Percentiles rank a stretch among this genome's conserved stretches.
Conservation (phyloP, 2,329 filamentous ascomycete genomes). For the Ceratocystis destructans region DNA sequence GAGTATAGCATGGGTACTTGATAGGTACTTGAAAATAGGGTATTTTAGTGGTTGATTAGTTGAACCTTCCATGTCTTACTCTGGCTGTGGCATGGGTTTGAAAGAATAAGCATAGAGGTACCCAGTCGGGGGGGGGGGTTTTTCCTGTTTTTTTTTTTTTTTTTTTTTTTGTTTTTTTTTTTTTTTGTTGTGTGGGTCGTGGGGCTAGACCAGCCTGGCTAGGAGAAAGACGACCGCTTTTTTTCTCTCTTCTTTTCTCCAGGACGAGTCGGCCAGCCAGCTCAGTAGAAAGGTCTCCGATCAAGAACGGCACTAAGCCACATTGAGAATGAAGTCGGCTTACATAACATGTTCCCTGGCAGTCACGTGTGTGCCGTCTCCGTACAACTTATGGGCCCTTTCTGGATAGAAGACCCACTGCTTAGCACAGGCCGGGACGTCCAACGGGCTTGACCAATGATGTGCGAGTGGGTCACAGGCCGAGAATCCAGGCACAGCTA, state of each 20-base stretch:
- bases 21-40: not conserved
- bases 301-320: not conserved
- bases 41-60: not conserved
- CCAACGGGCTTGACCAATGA: not conserved
- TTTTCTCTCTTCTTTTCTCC: not conserved
- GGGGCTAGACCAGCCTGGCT: not conserved
- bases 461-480: not conserved
- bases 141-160: too few relatives aligned
- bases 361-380: constrained; percentile 1
- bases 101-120: not conserved
- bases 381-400: not conserved
- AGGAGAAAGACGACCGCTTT: not conserved
- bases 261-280: not conserved
- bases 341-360: not conserved
- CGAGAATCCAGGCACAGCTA: not conserved
- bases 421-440: not conserved
- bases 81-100: not conserved
- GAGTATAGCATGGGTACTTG: not conserved
- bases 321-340: not conserved
- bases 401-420: not conserved
- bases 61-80: not conserved
- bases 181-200: not conserved
- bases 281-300: not conserved
- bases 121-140: not conserved
- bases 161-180: too few relatives aligned